Conservation (phyloP, 129 eudicot species). For the Kitagawia praeruptora region DNA sequence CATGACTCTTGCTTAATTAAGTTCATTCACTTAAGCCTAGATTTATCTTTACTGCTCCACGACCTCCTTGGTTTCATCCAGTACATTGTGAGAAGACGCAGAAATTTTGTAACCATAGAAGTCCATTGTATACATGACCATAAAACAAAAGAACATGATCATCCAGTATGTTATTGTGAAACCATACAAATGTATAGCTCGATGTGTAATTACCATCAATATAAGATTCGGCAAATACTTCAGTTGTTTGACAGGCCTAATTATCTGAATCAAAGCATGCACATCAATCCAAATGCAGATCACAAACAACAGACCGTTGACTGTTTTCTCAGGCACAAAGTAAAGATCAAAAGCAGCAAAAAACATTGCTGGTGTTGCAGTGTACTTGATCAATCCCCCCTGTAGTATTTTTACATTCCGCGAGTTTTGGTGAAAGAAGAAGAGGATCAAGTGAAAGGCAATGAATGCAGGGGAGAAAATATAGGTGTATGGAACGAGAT, state of each 20-base stretch:
- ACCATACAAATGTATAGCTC: not conserved
- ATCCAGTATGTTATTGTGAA: not conserved
- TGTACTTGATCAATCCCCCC: not conserved
- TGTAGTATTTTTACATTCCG: not conserved
- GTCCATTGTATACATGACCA: not conserved
- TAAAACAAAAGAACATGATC: not conserved
- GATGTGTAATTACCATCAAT: not conserved
- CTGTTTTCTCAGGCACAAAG: not conserved
- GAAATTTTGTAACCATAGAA: not conserved
- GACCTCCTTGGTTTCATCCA: not conserved
- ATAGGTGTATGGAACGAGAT: not conserved
- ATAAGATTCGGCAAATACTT: not conserved
- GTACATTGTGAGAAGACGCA: not conserved
- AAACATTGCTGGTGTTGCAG: not conserved
- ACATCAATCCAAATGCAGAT: not conserved
- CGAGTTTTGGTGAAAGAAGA: not conserved
- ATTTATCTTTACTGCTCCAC: not conserved
- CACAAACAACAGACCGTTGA: not conserved
- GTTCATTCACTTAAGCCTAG: not conserved
- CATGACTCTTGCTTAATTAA: no score
- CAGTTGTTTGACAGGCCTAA: not conserved
- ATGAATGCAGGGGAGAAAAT: not conserved
- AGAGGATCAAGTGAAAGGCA: conserved; percentile 4
- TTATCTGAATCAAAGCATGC: not conserved
- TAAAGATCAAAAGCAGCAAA: not conserved